phyloP scores from a whole-genome alignment of 2,329 filamentous ascomycete species.

The Thermoascus crustaceus region DNA sequence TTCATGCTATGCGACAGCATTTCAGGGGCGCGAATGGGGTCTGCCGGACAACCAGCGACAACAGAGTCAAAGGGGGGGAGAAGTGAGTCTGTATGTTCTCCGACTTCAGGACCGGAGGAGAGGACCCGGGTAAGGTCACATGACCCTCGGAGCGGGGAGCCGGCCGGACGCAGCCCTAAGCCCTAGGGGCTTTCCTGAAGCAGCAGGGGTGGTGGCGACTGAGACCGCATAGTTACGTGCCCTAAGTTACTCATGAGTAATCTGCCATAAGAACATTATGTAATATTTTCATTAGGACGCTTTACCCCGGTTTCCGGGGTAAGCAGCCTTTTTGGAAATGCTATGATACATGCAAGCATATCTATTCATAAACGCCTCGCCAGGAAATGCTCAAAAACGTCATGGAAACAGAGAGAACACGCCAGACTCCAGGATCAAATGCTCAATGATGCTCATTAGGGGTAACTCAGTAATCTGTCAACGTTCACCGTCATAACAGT shows the following conservation, averaged over 20 bases:
- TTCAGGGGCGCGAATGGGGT: too few relatives aligned
- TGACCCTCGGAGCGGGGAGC: not conserved
- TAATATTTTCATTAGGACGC: not conserved
- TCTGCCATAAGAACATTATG: too few relatives aligned
- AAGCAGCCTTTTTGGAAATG: not conserved
- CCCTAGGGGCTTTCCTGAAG: not conserved
- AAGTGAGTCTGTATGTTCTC: too few relatives aligned
- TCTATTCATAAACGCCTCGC: not conserved
- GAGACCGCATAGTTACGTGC: not conserved
- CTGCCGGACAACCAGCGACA: too few relatives aligned
- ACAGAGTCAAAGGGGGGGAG: too few relatives aligned
- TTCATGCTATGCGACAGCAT: too few relatives aligned
- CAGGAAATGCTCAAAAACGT: not conserved
- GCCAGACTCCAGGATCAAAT: not conserved
- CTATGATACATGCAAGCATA: slow-evolving; percentile 1
- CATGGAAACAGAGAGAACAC: not conserved
- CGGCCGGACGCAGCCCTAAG: slow-evolving; percentile 1
- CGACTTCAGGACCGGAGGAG: slow-evolving; percentile 6
- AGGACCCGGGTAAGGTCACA: not conserved
- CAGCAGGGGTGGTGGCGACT: not conserved
- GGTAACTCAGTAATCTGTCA: not conserved
- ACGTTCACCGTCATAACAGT: too few relatives aligned
- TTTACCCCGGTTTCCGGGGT: not conserved
- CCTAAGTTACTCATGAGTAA: too few relatives aligned
- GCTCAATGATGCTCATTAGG: not conserved